Conservation (phyloP, 2,329 filamentous ascomycete genomes). For the Mycogone perniciosa region DNA sequence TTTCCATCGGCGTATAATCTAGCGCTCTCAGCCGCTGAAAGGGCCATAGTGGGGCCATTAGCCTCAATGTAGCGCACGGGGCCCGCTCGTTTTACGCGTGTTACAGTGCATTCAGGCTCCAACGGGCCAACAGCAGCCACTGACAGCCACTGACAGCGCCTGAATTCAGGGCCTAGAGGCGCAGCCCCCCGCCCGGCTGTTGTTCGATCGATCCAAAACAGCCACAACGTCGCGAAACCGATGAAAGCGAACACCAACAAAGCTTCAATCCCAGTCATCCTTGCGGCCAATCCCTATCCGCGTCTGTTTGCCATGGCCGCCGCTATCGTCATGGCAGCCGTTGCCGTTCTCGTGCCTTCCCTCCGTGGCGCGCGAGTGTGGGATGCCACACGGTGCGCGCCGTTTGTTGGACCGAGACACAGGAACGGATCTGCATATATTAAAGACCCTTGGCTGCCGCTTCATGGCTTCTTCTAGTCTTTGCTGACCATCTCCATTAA, state of each 20-base stretch:
- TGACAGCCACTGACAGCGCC: not conserved
- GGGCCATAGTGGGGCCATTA: too few species aligned
- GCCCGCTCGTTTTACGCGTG: too few species aligned
- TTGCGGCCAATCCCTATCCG: not conserved
- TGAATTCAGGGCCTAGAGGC: not conserved
- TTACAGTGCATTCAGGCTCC: too few species aligned
- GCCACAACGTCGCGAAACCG: not conserved
- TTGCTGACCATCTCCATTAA: not conserved
- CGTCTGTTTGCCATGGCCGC: not conserved
- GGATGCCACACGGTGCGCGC: too few species aligned
- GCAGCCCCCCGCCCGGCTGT: not conserved
- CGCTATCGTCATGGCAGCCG: constrained; percentile 1
- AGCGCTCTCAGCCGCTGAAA: constrained; percentile 1
- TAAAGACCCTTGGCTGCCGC: not conserved
- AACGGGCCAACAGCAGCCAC: not conserved
- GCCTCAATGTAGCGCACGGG: too few species aligned
- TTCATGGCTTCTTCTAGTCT: not conserved
- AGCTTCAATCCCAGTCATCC: not conserved
- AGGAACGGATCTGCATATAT: too few species aligned
- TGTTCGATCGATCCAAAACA: not conserved
- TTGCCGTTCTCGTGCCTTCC: not conserved
- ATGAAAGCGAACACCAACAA: not conserved
- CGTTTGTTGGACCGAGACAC: too few species aligned
- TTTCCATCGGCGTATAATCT: not conserved
- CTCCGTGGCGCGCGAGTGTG: too few species aligned